Percentiles rank a stretch among this genome's conserved stretches.
Conservation (phyloP, 768 basidiomycete species). For the Lactarius hengduanensis region DNA sequence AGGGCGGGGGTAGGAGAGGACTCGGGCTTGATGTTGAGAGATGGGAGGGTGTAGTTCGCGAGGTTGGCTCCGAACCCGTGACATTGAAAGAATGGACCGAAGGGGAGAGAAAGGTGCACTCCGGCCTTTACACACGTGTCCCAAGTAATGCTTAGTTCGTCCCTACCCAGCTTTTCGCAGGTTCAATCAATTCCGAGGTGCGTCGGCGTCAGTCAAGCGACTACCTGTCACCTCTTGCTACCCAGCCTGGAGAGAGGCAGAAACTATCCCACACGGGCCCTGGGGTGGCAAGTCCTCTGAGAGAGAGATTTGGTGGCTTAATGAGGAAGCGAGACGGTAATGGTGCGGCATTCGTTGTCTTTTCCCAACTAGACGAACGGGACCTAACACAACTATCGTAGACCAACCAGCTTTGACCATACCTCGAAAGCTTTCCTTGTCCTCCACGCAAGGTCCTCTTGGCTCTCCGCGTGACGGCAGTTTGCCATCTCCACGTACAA, state of each 20-base stretch:
- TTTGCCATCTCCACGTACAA: conserved; percentile 63
- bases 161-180: conserved; percentile 66
- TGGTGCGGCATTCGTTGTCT: conserved; percentile 44
- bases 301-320: conserved; percentile 64
- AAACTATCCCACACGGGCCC: conserved; percentile 54
- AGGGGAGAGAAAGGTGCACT: conserved; percentile 78
- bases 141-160: background rate
- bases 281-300: conserved; percentile 51
- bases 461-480: conserved; percentile 58
- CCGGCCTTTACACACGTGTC: conserved; percentile 26
- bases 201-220: conserved; percentile 83
- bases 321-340: conserved; percentile 66
- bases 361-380: background rate
- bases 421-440: conserved; percentile 69
- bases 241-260: conserved; percentile 55
- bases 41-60: conserved; percentile 87
- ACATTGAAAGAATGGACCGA: conserved; percentile 78
- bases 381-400: conserved; percentile 34
- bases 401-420: conserved; percentile 57
- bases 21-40: conserved; percentile 84
- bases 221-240: conserved; percentile 58
- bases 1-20: conserved; percentile 68
- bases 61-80: conserved; percentile 68
- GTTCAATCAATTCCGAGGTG: conserved; percentile 81
- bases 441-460: conserved; percentile 54